Base-by-base conservation (phyloP, 2,329 filamentous ascomycete genomes). In the Trichoderma pleuroti region DNA sequence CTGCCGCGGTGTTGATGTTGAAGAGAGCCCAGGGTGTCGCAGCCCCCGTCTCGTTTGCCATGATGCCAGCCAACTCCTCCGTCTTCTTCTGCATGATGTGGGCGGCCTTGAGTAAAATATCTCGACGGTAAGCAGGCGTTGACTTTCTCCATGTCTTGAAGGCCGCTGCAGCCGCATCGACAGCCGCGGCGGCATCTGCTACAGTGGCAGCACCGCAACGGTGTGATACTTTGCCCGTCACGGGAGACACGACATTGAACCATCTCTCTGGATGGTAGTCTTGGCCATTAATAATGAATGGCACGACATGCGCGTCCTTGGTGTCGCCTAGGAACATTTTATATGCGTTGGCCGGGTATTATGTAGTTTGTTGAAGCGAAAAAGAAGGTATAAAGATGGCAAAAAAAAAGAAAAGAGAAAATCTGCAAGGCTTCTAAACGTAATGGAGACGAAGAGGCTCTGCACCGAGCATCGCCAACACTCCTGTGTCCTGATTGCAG, bases 31-130 rank as follows among this genome's bases (percentile, higher is more conserved):
- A 88, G 0, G 70, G 71, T 28, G 69, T 70, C 26, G 78, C 72
- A 49, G 77, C 80, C 32, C 80, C 84, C 0, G 84, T 86, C 78
- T 89, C 87, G 4, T 80, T 74, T 68, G 82, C 80, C 83, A 92
- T 88, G 78, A 90, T 90, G 34, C 82, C 77, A 11, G 80, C 81
- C 21, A 93, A 79, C 78, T 94, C 91, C 8, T 88, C 85, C 26
- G 83, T 82, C 10, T 91, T 86, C 34, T 78, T 80, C 52, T 87
- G 83, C 72, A 94, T 82, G 62, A 94, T 80, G 10, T 90, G 87
- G 11, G 91, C 90, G 0, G 91, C 90, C 77, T 88, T 89, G 71
- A 91, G 82, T 71, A 97, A 85, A 73, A 97, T 88, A 73, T 91
- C 87, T 42, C 92, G 89, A 49, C 92, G 90, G 28, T 84, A 77